Evolutionary conservation across 805 yeast species (phyloP), one percentile per base, ranked within the genome.

Genomic region (Wickerhamiella bombiphila): DNA sequence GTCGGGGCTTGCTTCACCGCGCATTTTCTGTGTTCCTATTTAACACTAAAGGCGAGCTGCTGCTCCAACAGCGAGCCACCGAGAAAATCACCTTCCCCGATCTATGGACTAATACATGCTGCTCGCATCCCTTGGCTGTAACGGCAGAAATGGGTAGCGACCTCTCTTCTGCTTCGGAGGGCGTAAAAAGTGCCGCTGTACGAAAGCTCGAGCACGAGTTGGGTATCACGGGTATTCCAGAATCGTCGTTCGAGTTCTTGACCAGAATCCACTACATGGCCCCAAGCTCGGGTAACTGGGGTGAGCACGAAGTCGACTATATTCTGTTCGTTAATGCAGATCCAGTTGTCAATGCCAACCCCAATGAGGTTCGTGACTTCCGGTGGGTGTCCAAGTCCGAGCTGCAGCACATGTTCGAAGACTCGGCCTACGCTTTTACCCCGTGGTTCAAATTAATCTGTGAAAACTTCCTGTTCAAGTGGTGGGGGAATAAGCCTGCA

Each of bases 371-470:
- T 35, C 75, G 75, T 54, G 95, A 80, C 54, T 61, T 63, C 51
- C 71, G 66, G 51, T 91, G 80, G 61, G 97, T 91, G 18, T 61
- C 74, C 22, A 69, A 69, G 19, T 61, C 61, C 1, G 78, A 80
- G 49, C 67, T 91, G 50, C 72, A 74, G 55, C 61, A 56, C 15
- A 82, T 91, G 95, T 80, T 91, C 57, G 48, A 67, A 17, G 82
- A 86, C 55, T 50, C 62, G 15, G 40, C 52, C n/a, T 66, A 80
- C 44, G 65, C 72, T 8, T 91, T 91, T 61, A 91, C 99, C 4
- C 99, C 99, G 4, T 91, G 99, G 99, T 91, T 91, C 66, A 83
- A 82, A 60, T 70, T 91, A 47, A 91, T 91, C 49, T 91, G 98
- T 58, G 86, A 91, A 55, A 73, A 80, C 33, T 82, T 81, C 53